Percentiles rank a stretch among this genome's conserved stretches.
Evolutionary conservation across 495 filamentous ascomycete genomes (phyloP).

Genomic region (Schizothecium vesticola): DNA sequence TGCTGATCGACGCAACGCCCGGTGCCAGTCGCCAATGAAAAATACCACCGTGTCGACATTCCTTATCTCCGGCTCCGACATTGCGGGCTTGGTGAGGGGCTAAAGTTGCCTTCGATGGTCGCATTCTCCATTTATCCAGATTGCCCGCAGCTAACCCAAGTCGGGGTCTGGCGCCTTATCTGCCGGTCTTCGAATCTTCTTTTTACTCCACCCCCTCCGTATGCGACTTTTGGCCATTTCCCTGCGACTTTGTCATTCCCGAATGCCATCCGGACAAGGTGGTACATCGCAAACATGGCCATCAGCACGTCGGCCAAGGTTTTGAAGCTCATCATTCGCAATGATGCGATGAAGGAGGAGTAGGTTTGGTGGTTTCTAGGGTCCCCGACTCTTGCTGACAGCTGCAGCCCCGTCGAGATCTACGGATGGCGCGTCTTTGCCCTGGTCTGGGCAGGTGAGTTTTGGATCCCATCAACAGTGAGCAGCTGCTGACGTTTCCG

Average conservation of each 20-base stretch:
- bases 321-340: constrained; percentile 60
- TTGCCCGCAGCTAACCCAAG: neutral
- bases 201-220: neutral
- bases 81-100: neutral
- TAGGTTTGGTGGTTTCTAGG: too few species aligned
- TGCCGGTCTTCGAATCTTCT: neutral
- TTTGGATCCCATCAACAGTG: neutral
- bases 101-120: neutral
- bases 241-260: neutral
- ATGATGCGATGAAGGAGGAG: constrained; percentile 68
- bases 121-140: neutral
- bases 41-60: neutral
- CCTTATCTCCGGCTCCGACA: neutral
- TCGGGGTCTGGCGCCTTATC: neutral
- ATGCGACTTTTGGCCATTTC: neutral
- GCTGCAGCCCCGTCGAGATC: constrained; percentile 45
- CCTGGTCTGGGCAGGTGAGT: constrained; percentile 57
- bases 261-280: neutral
- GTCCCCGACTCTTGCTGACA: constrained; percentile 39
- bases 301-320: constrained; percentile 25
- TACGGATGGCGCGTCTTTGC: constrained; percentile 70
- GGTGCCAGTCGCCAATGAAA: neutral
- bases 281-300: constrained; percentile 5
- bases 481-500: neutral
- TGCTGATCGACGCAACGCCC: neutral